Percentiles rank a stretch among this genome's conserved stretches.
phyloP scores from a whole-genome alignment of 1,284 basidiomycete species.

The Microbotryum saponariae region DNA sequence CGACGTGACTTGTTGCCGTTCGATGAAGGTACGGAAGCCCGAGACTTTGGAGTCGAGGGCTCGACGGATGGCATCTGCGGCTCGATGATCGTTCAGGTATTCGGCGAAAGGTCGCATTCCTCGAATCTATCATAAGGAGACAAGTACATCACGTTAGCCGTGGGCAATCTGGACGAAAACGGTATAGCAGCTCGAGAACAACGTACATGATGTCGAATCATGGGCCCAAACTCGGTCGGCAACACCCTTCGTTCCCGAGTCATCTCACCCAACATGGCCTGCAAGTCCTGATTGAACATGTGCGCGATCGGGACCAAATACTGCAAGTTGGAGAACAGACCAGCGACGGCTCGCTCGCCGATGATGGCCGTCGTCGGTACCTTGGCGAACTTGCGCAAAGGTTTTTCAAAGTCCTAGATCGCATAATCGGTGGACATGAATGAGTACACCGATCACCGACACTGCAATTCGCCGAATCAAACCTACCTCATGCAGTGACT shows the following conservation, averaged over 20 bases:
- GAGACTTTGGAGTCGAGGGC: constrained; percentile 19
- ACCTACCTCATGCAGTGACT: constrained; percentile 15
- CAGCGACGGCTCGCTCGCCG: constrained; percentile 11
- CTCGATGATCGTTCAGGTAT: constrained; percentile 16
- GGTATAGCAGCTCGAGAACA: background rate
- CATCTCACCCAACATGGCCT: background rate
- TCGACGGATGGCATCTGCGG: constrained; percentile 14
- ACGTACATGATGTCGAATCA: constrained; percentile 24
- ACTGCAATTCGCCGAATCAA: too few species aligned
- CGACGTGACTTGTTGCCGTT: constrained; percentile 14
- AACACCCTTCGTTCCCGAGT: constrained; percentile 7
- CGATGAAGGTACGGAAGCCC: constrained; percentile 22
- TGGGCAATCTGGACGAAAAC: background rate
- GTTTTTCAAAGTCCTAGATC: constrained; percentile 18
- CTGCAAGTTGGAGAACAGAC: constrained; percentile 30
- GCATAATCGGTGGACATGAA: background rate
- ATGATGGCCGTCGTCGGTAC: constrained; percentile 23
- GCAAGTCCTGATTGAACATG: constrained; percentile 19
- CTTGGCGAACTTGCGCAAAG: constrained; percentile 18
- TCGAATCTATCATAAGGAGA: constrained; percentile 10
- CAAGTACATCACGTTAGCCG: background rate
- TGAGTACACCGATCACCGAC: rapidly evolving
- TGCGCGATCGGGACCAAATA: constrained; percentile 22
- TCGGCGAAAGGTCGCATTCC: constrained; percentile 21
- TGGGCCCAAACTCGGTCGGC: constrained; percentile 19